phyloP scores from a whole-genome alignment of 2,329 filamentous ascomycete genomes.

The Penicillium capsulatum region DNA sequence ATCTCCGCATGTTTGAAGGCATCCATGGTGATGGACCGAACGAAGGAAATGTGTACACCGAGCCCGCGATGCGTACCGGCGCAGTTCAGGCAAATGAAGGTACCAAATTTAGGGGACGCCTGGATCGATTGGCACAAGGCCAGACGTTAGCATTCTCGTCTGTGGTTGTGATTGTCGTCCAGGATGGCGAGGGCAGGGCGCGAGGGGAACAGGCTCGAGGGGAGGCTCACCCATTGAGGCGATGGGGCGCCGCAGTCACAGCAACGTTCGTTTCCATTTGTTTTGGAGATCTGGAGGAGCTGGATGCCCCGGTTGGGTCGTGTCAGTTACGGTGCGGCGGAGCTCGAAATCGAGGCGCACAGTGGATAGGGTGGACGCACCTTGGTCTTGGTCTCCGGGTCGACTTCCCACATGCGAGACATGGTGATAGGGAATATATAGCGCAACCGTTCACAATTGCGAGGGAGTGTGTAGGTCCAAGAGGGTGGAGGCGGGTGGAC shows the following conservation, averaged over 20 bases:
- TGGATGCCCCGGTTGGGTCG: conserved; percentile 37
- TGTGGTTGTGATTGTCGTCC: not conserved
- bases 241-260: conserved; percentile 94
- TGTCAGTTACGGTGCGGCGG: conserved; percentile 10
- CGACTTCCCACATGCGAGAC: conserved; percentile 96
- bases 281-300: conserved; percentile 88
- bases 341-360: not conserved
- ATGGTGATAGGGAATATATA: conserved; percentile 24
- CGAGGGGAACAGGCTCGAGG: conserved; percentile 1
- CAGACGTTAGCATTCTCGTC: not conserved
- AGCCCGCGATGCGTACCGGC: conserved; percentile 91
- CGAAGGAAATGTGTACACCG: conserved; percentile 97
- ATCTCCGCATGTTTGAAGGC: conserved; percentile 93
- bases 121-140: conserved; percentile 24
- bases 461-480: not conserved
- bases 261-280: conserved; percentile 81
- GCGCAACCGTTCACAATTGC: conserved; percentile 8
- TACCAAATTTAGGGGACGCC: conserved; percentile 89
- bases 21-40: conserved; percentile 97
- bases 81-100: conserved; percentile 97
- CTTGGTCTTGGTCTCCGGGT: conserved; percentile 94
- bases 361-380: conserved; percentile 44
- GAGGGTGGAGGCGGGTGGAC: conserved; percentile 1
- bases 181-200: conserved; percentile 6
- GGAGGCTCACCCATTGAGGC: conserved; percentile 80